These are phyloP conservation scores for Citrullus colocynthis DNA, from an alignment of 306 rosid genomes.

Conservation along the genomic window DNA sequence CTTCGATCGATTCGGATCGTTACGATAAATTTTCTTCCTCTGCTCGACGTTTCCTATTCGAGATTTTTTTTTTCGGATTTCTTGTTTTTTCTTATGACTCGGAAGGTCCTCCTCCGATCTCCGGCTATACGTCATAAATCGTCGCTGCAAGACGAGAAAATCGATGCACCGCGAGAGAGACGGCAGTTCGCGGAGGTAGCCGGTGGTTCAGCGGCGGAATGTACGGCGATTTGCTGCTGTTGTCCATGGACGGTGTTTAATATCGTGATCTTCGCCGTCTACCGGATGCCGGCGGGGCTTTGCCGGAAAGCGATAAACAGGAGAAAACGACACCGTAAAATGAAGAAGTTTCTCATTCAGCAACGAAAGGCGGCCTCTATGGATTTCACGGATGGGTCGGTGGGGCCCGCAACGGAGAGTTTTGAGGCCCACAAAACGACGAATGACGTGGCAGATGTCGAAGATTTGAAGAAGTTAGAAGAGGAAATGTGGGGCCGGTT, in stretches of 20 bases:
- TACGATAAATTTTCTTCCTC: too few relatives aligned
- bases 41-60: too few relatives aligned
- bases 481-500: conserved; percentile 75
- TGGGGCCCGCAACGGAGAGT: background rate
- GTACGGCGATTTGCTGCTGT: conserved; percentile 72
- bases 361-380: background rate
- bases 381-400: background rate
- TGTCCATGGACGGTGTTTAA: conserved; percentile 53
- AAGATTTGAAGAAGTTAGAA: conserved; percentile 22
- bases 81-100: background rate
- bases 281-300: conserved; percentile 41
- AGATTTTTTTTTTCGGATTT: too few relatives aligned
- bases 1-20: too few relatives aligned
- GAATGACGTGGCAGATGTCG: background rate
- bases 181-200: conserved; percentile 43
- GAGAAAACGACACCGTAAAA: conserved; percentile 15
- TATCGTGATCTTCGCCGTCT: conserved; percentile 29
- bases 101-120: background rate
- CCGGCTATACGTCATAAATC: background rate
- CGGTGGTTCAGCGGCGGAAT: conserved; percentile 55
- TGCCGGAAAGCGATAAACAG: conserved; percentile 29
- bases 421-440: background rate
- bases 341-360: conserved; percentile 10
- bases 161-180: background rate
- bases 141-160: background rate